Evolutionary conservation across 2,329 filamentous ascomycete genomes (phyloP).

Genomic region (Nannizziopsis barbatae): DNA sequence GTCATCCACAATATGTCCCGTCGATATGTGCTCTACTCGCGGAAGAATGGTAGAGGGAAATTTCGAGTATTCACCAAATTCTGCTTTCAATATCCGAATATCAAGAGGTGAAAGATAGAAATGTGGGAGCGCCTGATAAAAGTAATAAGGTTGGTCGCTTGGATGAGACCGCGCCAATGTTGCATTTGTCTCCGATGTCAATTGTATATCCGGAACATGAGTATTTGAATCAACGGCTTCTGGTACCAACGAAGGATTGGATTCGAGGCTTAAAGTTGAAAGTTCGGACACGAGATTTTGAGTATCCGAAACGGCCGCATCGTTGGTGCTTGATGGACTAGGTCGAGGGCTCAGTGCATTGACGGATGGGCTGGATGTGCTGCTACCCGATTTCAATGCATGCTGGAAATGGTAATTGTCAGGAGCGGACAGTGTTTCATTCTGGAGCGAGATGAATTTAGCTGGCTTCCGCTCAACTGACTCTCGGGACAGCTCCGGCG

Average conservation of each 20-base stretch:
- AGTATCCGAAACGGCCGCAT: not conserved
- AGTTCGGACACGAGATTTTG: slow-evolving; percentile 12
- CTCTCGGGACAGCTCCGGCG: slow-evolving; percentile 44
- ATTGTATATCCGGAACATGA: slow-evolving; percentile 1
- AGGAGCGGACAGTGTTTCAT: slow-evolving; percentile 36
- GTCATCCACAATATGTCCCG: slow-evolving; percentile 78
- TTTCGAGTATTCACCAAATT: slow-evolving; percentile 68
- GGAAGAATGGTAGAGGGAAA: slow-evolving; percentile 82
- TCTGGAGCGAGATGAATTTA: slow-evolving; percentile 32
- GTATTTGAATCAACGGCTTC: not conserved
- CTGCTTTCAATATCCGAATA: slow-evolving; percentile 81
- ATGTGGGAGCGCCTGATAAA: slow-evolving; percentile 78
- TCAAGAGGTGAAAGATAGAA: slow-evolving; percentile 84
- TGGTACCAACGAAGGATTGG: not conserved
- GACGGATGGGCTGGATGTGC: slow-evolving; percentile 22
- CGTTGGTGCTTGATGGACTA: not conserved
- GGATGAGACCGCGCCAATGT: slow-evolving; percentile 35
- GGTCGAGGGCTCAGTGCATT: slow-evolving; percentile 9
- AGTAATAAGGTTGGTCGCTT: slow-evolving; percentile 56
- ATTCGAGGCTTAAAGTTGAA: slow-evolving; percentile 12
- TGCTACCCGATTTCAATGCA: slow-evolving; percentile 36
- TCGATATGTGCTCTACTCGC: slow-evolving; percentile 77
- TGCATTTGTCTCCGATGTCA: slow-evolving; percentile 14
- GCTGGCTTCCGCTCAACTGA: slow-evolving; percentile 37
- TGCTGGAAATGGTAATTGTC: slow-evolving; percentile 44